These are phyloP conservation scores for Rhizophora mangle DNA, from an alignment of 345 rosid genomes.

Conservation along the genomic window DNA sequence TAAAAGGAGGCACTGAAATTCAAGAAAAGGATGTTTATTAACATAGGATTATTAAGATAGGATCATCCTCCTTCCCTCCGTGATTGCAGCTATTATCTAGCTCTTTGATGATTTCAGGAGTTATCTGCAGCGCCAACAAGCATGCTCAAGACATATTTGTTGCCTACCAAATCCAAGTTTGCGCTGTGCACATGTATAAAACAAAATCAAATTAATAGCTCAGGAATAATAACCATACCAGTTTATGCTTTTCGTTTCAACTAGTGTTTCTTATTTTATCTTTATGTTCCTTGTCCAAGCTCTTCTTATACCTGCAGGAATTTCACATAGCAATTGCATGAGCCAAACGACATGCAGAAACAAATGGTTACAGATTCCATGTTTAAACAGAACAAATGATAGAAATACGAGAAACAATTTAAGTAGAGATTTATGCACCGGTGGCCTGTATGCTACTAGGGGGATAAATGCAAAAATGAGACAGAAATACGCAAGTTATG, in stretches of 20 bases:
- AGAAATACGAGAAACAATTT: no score
- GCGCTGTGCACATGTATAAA: background rate
- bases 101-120: constrained; percentile 81
- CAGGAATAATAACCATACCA: constrained; percentile 42
- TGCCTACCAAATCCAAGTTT: background rate
- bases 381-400: no score
- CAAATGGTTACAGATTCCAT: no score
- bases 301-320: constrained; percentile 75
- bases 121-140: constrained; percentile 45
- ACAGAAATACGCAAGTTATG: background rate
- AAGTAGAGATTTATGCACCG: no score
- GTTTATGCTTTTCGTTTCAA: constrained; percentile 62
- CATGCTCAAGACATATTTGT: constrained; percentile 5
- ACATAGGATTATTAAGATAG: constrained; percentile 53
- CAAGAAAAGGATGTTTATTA: constrained; percentile 65
- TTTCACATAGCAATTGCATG: background rate
- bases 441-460: no score
- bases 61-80: constrained; percentile 85
- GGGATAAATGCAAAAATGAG: background rate
- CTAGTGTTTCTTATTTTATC: constrained; percentile 53
- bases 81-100: constrained; percentile 72
- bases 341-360: background rate
- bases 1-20: background rate
- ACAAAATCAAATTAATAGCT: background rate
- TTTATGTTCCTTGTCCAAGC: constrained; percentile 72